Conservation (phyloP, 106 monocot genomes). For the Triglochin maritima region DNA sequence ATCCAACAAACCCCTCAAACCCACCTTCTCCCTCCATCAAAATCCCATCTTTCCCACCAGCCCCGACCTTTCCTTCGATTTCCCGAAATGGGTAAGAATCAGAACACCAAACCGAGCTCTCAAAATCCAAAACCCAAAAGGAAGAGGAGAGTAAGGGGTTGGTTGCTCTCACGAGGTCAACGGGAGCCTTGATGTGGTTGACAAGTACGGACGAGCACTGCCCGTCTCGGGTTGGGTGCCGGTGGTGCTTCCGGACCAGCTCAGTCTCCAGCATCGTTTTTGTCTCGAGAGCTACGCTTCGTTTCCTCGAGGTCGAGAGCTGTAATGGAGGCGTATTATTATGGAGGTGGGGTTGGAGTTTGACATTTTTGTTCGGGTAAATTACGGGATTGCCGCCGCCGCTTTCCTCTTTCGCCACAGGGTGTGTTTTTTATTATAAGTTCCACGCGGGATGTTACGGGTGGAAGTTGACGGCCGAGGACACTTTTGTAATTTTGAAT, state of each 20-base stretch:
- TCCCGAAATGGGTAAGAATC: background rate
- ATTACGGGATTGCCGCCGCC: background rate
- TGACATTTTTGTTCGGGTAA: background rate
- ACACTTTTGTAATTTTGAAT: too few relatives aligned
- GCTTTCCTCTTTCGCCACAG: background rate
- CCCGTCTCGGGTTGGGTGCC: slow-evolving; percentile 48
- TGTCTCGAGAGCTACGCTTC: background rate
- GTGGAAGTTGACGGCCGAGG: too few relatives aligned
- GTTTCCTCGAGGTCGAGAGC: background rate
- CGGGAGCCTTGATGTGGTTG: slow-evolving; percentile 72
- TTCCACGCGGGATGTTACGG: background rate
- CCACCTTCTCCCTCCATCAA: too few relatives aligned
- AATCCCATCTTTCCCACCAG: too few relatives aligned
- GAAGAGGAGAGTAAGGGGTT: background rate
- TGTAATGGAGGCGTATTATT: background rate
- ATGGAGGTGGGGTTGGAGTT: background rate
- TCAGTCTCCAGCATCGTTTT: slow-evolving; percentile 29
- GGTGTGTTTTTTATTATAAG: background rate
- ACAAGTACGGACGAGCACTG: slow-evolving; percentile 66
- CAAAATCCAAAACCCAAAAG: background rate
- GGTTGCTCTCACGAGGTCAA: slow-evolving; percentile 42
- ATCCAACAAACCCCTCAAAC: background rate
- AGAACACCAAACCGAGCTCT: background rate
- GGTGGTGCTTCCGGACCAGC: slow-evolving; percentile 45
- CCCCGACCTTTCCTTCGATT: too few relatives aligned